Evolutionary conservation across 495 filamentous ascomycete genomes (phyloP).

Genomic region (Neurospora sp.): DNA sequence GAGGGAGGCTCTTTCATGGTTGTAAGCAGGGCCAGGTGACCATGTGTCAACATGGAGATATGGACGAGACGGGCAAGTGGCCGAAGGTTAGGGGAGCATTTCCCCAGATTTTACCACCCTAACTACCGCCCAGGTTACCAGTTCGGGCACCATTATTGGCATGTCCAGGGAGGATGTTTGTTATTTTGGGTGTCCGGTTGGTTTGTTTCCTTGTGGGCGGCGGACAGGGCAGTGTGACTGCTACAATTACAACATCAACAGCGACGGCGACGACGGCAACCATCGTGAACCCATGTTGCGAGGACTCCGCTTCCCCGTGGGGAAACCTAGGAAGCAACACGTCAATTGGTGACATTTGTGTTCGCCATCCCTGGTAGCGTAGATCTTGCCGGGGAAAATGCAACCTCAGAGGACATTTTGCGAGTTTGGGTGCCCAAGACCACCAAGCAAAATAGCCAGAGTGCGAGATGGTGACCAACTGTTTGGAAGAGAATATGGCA

Average conservation of each 20-base stretch:
- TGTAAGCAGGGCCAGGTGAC: constrained; percentile 10
- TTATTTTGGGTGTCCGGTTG: not conserved
- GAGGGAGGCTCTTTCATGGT: not conserved
- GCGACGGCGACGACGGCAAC: not conserved
- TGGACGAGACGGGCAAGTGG: constrained; percentile 15
- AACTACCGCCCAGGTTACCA: not conserved
- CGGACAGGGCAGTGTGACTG: not conserved
- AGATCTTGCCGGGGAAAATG: not conserved
- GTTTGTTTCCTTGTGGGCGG: not conserved
- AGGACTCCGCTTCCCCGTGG: not conserved
- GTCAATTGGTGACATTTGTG: not conserved
- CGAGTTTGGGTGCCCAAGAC: not conserved
- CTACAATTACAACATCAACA: not conserved
- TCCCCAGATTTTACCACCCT: not conserved
- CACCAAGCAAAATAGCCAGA: not conserved
- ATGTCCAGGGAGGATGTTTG: not conserved
- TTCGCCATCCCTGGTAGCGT: not conserved
- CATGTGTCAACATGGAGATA: constrained; percentile 10
- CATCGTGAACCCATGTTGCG: not conserved
- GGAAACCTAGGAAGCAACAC: not conserved
- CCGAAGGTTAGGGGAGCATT: constrained; percentile 4
- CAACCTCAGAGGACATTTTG: not conserved
- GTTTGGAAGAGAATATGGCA: not conserved
- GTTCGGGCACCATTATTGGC: not conserved
- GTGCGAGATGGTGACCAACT: not conserved